A percentile compares a stretch with the other conserved stretches of the same genome.
Conservation (phyloP, 108 stramenopile species). For the Tribonema minus region DNA sequence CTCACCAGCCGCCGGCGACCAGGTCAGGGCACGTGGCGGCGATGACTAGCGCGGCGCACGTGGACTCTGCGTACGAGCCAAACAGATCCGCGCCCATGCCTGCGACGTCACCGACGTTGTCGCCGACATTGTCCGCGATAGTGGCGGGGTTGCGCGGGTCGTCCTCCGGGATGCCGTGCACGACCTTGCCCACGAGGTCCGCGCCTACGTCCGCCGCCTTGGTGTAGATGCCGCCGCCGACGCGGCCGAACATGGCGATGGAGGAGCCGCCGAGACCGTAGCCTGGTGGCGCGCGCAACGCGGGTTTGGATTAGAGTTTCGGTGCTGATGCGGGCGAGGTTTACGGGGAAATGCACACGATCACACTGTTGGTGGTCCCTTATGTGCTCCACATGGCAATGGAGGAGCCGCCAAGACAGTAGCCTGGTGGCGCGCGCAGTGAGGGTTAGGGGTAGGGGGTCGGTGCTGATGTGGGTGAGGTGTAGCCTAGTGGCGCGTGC, state of each 20-base stretch:
- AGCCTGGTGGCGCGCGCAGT: too few relatives aligned
- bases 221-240: slow-evolving; percentile 98
- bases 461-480: too few relatives aligned
- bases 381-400: slow-evolving; percentile 99
- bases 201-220: slow-evolving; percentile 99
- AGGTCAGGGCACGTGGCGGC: slow-evolving; percentile 60
- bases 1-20: slow-evolving; percentile 65
- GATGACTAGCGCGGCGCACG: slow-evolving; percentile 91
- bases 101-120: slow-evolving; percentile 98
- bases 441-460: too few relatives aligned
- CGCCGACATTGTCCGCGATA: slow-evolving; percentile 99
- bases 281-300: too few relatives aligned
- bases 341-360: too few relatives aligned
- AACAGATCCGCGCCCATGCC: slow-evolving; percentile 99
- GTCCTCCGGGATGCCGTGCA: slow-evolving; percentile 95
- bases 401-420: slow-evolving; percentile 89
- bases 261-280: slow-evolving; percentile 93
- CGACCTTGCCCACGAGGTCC: slow-evolving; percentile 98
- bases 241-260: slow-evolving; percentile 99
- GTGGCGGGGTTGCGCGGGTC: slow-evolving; percentile 98
- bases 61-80: slow-evolving; percentile 93
- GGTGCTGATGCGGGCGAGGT: too few relatives aligned
- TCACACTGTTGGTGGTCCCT: too few relatives aligned
- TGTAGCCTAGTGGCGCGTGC: too few relatives aligned
- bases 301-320: too few relatives aligned